Base-by-base conservation (phyloP, 257 asterid genomes). In the Perilla frutescens region DNA sequence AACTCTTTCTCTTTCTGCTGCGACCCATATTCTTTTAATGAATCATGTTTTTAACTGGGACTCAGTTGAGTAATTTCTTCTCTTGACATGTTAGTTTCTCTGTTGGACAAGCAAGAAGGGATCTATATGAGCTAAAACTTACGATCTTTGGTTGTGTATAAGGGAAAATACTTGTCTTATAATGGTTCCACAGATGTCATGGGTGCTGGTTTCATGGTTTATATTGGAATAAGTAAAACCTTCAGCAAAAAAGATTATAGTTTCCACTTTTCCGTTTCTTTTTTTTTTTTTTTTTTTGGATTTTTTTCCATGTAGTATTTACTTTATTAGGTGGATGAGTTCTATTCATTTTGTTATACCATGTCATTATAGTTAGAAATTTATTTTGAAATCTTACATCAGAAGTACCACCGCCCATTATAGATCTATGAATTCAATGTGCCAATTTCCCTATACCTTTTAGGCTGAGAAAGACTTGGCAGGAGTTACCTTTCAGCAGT, bases 11-110 rank as follows among this genome's bases (percentile, higher is more conserved):
- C 4, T 68, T 63, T 51, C 64, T 62, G 7, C 14, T 26, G 10
- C 9, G 41, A n/a, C 44, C 43, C 56, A 50, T 66, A 37, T 62
- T 45, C 59, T 61, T 39, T 15, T 10, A 50, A 31, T 60, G 53
- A n/a, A 14, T 36, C 10, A 8, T 71, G 11, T 48, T 62, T 20
- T 49, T 31, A 13, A 55, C 13, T 54, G 29, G 37, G 47, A 63
- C 62, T 13, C 29, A 29, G 4, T 54, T 62, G 64, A 6, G 26
- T 26, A 41, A 9, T 7, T 40, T 37, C 55, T 37, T 68, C 66
- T 60, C 37, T 43, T 14, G 20, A 8, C 9, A 39, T 62, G 36
- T 41, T 62, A 47, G 48, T 40, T 40, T 40, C 12, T 26, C 15
- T 26, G 9, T 29, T 31, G 1, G 14, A 29, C 34, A 31, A 20